Conservation (phyloP, 106 monocot genomes). For the Dactylorhiza incarnata region DNA sequence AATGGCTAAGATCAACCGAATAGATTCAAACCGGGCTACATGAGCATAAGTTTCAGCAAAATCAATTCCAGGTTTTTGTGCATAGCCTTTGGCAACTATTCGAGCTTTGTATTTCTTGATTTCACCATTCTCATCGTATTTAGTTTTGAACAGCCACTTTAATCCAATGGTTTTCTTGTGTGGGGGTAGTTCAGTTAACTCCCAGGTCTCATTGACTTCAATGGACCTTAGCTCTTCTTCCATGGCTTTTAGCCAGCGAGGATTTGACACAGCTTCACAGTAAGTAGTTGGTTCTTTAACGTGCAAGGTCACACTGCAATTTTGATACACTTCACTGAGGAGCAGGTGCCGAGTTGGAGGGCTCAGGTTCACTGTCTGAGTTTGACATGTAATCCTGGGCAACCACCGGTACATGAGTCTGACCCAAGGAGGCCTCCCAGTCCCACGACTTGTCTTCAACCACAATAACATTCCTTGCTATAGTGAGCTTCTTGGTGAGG, state of each 20-base stretch:
- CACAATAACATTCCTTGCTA: slow-evolving; percentile 7
- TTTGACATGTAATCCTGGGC: neutral
- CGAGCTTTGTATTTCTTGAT: neutral
- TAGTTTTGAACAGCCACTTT: neutral
- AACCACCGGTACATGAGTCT: neutral
- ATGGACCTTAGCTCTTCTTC: neutral
- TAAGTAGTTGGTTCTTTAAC: neutral
- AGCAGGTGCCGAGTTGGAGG: too few species aligned
- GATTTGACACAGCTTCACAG: neutral
- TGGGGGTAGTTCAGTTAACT: neutral
- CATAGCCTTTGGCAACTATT: neutral
- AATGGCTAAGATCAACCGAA: too few species aligned
- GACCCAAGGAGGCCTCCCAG: neutral
- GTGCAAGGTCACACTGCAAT: neutral
- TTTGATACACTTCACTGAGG: too few species aligned
- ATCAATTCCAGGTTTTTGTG: neutral
- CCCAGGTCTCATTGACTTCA: neutral
- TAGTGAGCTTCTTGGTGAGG: neutral
- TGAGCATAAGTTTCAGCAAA: neutral
- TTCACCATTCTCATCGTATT: neutral
- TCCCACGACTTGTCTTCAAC: slow-evolving; percentile 1
- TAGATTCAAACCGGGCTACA: neutral
- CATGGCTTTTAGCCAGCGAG: neutral
- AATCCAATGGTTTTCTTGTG: neutral
- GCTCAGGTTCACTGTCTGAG: neutral